Evolutionary conservation across 805 yeast species (phyloP).

Genomic region (Candida silvicultrix): DNA sequence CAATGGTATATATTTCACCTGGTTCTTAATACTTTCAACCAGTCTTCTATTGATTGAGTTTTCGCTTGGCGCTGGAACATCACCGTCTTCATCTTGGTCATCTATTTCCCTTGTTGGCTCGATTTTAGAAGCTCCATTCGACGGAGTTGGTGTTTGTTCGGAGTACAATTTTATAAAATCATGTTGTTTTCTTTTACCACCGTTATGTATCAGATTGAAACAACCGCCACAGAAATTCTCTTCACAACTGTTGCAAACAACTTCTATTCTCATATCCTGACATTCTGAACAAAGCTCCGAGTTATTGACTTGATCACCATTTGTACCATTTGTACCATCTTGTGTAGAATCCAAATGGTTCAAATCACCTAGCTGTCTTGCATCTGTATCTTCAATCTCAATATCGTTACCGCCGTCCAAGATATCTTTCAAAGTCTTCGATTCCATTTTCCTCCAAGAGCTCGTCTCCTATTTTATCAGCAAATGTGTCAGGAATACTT

Average conservation of each 20-base stretch:
- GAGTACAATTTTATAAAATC: conserved; percentile 22
- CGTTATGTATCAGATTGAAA: conserved; percentile 59
- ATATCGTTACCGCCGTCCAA: conserved; percentile 30
- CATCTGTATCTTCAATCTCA: conserved; percentile 24
- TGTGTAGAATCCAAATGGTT: conserved; percentile 15
- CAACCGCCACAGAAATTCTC: conserved; percentile 69
- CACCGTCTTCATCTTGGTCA: conserved; percentile 8
- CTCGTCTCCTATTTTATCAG: too few species aligned
- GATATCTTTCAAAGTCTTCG: conserved; percentile 29
- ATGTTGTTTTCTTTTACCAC: conserved; percentile 54
- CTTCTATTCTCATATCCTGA: conserved; percentile 63
- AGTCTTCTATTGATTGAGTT: conserved; percentile 9
- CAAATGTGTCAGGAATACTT: too few species aligned
- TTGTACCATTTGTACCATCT: conserved; percentile 14
- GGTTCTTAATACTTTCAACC: conserved; percentile 27
- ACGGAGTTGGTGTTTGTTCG: conserved; percentile 14
- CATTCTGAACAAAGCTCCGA: conserved; percentile 56
- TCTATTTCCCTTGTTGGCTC: conserved; percentile 9
- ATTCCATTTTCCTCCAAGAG: too few species aligned
- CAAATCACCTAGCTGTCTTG: conserved; percentile 7
- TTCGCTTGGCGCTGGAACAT: conserved; percentile 3
- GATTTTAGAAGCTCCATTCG: background rate
- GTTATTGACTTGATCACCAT: conserved; percentile 26
- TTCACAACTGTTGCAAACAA: conserved; percentile 55
- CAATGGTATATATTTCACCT: conserved; percentile 57